A percentile compares a stretch with the other conserved stretches of the same genome.
phyloP scores from a whole-genome alignment of 2,329 filamentous ascomycete genomes.

The Xylaria sp. region DNA sequence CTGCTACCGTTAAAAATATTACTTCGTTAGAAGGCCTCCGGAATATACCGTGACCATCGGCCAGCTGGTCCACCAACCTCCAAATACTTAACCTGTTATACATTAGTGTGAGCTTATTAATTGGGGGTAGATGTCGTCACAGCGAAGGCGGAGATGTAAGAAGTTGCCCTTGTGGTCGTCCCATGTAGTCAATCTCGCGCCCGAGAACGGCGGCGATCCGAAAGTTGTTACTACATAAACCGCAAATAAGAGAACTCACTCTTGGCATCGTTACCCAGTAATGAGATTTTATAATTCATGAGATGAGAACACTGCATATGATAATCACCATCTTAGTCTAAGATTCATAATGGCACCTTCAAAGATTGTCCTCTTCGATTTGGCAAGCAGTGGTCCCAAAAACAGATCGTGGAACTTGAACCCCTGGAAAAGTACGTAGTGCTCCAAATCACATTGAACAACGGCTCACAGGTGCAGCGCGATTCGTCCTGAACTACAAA shows the following conservation, averaged over 20 bases:
- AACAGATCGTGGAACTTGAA: constrained; percentile 71
- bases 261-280: too few species aligned
- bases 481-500: constrained; percentile 75
- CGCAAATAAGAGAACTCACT: neutral
- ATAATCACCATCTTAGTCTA: neutral
- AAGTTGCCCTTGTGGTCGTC: neutral
- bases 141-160: neutral
- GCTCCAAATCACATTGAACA: neutral
- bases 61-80: too few species aligned
- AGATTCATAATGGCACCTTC: constrained; percentile 35
- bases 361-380: constrained; percentile 68
- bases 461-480: constrained; percentile 57
- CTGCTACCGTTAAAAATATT: too few species aligned
- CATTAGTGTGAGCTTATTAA: neutral
- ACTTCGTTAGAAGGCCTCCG: too few species aligned
- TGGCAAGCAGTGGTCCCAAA: constrained; percentile 62
- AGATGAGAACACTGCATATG: neutral
- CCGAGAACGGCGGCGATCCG: neutral
- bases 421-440: constrained; percentile 71
- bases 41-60: too few species aligned
- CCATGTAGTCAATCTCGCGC: neutral
- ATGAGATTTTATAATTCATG: neutral
- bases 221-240: neutral
- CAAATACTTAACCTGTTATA: neutral
- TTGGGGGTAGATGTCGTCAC: neutral